These are phyloP conservation scores for Xerocomellus chrysenteron DNA, from an alignment of 768 basidiomycete genomes.

Conservation along the genomic window DNA sequence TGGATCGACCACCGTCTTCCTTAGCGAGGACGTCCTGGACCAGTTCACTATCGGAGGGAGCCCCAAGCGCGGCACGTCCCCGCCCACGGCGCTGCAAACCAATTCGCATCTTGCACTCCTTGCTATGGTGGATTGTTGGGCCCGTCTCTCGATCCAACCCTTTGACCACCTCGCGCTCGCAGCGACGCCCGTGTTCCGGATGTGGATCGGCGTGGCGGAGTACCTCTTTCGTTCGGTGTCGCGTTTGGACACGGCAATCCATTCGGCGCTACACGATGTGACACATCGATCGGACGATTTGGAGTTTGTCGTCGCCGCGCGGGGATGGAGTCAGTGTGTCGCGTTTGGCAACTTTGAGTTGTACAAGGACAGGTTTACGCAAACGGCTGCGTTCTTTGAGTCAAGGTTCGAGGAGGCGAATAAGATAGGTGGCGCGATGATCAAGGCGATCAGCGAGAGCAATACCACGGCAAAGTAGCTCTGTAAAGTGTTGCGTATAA, in stretches of 20 bases:
- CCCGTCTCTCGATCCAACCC: slow-evolving; percentile 79
- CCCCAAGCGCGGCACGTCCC: slow-evolving; percentile 24
- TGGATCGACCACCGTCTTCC: slow-evolving; percentile 60
- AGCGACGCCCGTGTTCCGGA: slow-evolving; percentile 84
- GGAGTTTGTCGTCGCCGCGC: slow-evolving; percentile 90
- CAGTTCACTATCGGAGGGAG: slow-evolving; percentile 76
- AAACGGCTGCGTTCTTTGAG: slow-evolving; percentile 82
- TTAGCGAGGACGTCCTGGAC: slow-evolving; percentile 76
- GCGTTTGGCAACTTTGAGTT: slow-evolving; percentile 89
- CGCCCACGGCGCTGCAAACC: slow-evolving; percentile 32
- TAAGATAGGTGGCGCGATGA: slow-evolving; percentile 83
- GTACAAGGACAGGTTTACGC: slow-evolving; percentile 76
- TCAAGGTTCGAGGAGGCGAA: slow-evolving; percentile 84
- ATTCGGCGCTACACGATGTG: slow-evolving; percentile 71
- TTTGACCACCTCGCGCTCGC: slow-evolving; percentile 90
- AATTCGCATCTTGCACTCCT: slow-evolving; percentile 94
- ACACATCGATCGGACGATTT: slow-evolving; percentile 87
- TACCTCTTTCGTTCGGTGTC: slow-evolving; percentile 78
- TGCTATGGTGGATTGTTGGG: slow-evolving; percentile 99
- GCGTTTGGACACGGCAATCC: slow-evolving; percentile 66
- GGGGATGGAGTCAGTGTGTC: slow-evolving; percentile 96
- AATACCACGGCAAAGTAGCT: slow-evolving; percentile 3
- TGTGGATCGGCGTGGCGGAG: slow-evolving; percentile 97
- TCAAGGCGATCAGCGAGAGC: slow-evolving; percentile 78
- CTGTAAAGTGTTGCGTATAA: too few relatives aligned